These are phyloP conservation scores for Malassezia nana DNA, from an alignment of 1,284 basidiomycete species.

Conservation along the genomic window DNA sequence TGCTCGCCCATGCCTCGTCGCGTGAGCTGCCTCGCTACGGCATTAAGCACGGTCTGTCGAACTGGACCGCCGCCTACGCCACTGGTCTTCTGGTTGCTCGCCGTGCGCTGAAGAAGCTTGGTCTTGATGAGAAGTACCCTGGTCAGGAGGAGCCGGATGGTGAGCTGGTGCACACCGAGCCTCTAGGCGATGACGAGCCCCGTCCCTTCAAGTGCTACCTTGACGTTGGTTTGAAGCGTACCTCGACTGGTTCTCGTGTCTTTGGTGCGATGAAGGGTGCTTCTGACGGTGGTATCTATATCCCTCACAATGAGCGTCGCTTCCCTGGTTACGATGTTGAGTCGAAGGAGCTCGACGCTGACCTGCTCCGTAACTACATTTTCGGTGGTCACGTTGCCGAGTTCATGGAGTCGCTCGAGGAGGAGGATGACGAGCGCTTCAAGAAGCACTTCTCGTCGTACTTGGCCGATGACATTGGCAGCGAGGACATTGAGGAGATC, in stretches of 20 bases:
- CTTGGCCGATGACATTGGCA: conserved; percentile 87
- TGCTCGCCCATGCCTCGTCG: conserved; percentile 62
- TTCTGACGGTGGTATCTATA: conserved; percentile 92
- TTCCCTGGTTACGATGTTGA: conserved; percentile 98
- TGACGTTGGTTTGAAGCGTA: conserved; percentile 95
- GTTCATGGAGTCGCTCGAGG: conserved; percentile 98
- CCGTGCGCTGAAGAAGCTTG: conserved; percentile 86
- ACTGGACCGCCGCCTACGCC: conserved; percentile 98
- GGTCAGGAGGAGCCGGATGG: conserved; percentile 90
- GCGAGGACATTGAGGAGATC: conserved; percentile 95
- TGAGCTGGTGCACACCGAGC: conserved; percentile 68
- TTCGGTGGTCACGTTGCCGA: conserved; percentile 95
- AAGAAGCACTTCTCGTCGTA: conserved; percentile 97
- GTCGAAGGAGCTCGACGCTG: conserved; percentile 83
- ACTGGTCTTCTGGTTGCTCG: conserved; percentile 92
- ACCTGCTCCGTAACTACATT: conserved; percentile 95
- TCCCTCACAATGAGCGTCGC: conserved; percentile 94
- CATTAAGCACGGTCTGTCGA: conserved; percentile 94
- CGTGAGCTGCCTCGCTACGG: conserved; percentile 90
- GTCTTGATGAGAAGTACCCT: conserved; percentile 96
- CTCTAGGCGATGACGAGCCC: conserved; percentile 82
- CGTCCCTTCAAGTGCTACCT: conserved; percentile 98
- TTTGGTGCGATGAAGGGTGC: conserved; percentile 99
- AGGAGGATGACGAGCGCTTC: conserved; percentile 99
- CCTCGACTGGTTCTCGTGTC: conserved; percentile 92